Conservation (phyloP, 768 basidiomycete genomes). For the Sporobolomyces pararoseus region DNA sequence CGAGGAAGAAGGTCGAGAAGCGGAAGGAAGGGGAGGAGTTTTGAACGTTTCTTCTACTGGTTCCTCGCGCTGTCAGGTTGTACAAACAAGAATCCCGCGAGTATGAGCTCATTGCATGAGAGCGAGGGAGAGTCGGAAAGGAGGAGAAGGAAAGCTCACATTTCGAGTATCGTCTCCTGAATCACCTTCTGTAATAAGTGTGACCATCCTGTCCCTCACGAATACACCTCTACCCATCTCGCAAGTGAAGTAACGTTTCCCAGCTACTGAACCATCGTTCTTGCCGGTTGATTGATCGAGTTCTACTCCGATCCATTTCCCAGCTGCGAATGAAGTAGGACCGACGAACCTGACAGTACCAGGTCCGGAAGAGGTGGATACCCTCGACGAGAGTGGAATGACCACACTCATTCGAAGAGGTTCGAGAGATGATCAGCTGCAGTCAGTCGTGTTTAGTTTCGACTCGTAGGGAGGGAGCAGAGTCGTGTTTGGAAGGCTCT, state of each 20-base stretch:
- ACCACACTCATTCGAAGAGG: conserved; percentile 19
- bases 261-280: conserved; percentile 80
- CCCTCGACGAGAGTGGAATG: conserved; percentile 64
- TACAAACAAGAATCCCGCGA: too few species aligned
- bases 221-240: conserved; percentile 76
- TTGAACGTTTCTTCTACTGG: conserved; percentile 10
- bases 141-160: neutral
- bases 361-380: conserved; percentile 71
- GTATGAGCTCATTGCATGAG: neutral
- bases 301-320: conserved; percentile 97
- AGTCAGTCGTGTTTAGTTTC: too few species aligned
- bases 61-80: neutral
- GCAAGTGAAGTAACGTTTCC: conserved; percentile 70
- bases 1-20: conserved; percentile 52
- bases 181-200: conserved; percentile 40
- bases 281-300: conserved; percentile 78
- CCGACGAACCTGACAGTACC: conserved; percentile 86
- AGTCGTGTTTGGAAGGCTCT: too few species aligned
- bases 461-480: too few species aligned
- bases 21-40: conserved; percentile 5
- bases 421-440: neutral
- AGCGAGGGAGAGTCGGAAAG: neutral
- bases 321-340: conserved; percentile 71
- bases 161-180: neutral
- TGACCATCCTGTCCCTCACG: conserved; percentile 79